A percentile compares a stretch with the other conserved stretches of the same genome.
Conservation (phyloP, 306 rosid species). For the Sicyos baderoa region DNA sequence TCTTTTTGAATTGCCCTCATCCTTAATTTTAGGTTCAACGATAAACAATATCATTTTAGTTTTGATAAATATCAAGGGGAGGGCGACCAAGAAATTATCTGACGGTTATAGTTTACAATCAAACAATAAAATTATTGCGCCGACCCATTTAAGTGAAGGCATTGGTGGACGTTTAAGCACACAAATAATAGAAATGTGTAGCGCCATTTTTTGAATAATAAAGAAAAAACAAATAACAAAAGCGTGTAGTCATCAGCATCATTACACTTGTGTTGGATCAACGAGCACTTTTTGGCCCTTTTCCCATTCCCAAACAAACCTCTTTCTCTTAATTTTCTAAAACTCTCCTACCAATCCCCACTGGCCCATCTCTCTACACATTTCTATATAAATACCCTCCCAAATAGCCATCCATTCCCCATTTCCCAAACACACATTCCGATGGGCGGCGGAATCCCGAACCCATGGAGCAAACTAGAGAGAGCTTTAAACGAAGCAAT, state of each 20-base stretch:
- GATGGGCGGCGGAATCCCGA: slow-evolving; percentile 26
- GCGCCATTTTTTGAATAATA: neutral
- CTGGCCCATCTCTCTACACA: slow-evolving; percentile 9
- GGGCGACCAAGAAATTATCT: neutral
- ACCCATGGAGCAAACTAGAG: slow-evolving; percentile 40
- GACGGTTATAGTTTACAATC: too few relatives aligned
- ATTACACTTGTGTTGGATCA: neutral
- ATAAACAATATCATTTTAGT: too few relatives aligned
- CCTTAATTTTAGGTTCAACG: too few relatives aligned
- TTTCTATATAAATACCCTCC: slow-evolving; percentile 22
- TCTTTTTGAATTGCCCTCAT: too few relatives aligned
- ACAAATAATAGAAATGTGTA: neutral
- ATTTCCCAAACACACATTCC: slow-evolving; percentile 4
- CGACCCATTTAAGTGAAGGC: too few relatives aligned
- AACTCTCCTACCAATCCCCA: neutral
- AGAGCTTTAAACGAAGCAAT: slow-evolving; percentile 40
- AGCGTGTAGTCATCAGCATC: slow-evolving; percentile 5
- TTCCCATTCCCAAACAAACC: slow-evolving; percentile 3
- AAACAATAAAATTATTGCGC: too few relatives aligned
- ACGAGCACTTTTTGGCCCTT: neutral
- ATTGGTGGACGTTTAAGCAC: neutral
- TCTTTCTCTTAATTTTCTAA: neutral
- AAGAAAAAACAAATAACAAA: neutral
- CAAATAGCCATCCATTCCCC: neutral
- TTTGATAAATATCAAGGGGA: neutral